Evolutionary conservation across 2,329 filamentous ascomycete species (phyloP), one percentile per base, ranked within the genome.

Genomic region (Aschersonia sp.): DNA sequence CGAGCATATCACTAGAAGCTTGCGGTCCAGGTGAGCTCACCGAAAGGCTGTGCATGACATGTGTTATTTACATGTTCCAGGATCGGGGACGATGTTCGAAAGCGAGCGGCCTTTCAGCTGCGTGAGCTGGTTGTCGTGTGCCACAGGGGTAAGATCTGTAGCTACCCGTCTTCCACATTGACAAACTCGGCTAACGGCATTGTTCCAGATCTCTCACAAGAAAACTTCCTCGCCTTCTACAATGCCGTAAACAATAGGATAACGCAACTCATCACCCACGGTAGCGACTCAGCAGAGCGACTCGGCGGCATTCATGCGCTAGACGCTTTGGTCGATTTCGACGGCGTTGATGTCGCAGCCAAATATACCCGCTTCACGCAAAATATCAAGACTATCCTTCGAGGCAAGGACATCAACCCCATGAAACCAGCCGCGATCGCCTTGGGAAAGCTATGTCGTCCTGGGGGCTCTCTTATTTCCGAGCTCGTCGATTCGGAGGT

Each of bases 401-500:
- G 89, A 57, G 90, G 90, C 52, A 94, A 89, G 62, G 92, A 98
- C 58, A 86, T 87, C 53, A 81, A 81, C 47, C 87, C 92, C 29
- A 90, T 98, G 83, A 80, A 94, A 48, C 81, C 86, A 10, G 92
- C 94, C 5, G 89, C 92, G 41, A 80, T 84, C 54, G 89, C 90
- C 4, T 73, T 98, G 31, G 92, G 92, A 43, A 86, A 89, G 61
- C 76, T 98, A 50, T 94, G 90, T 51, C 83, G 87, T 55, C 92
- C 92, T 0, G 92, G 92, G 52, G 92, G 92, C 50, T 89, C 92
- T 32, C 73, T 97, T 53, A 95, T 94, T 43, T 94, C 90, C 6
- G 90, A 97, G 64, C 72, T 98, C 47, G 92, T 98, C 49, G 92
- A 98, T 61, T 90, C 88, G 47, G 90, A 98, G 66, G 89, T 97